phyloP scores from a whole-genome alignment of 176 grass and related monocot species.

The Oryza glaberrima region DNA sequence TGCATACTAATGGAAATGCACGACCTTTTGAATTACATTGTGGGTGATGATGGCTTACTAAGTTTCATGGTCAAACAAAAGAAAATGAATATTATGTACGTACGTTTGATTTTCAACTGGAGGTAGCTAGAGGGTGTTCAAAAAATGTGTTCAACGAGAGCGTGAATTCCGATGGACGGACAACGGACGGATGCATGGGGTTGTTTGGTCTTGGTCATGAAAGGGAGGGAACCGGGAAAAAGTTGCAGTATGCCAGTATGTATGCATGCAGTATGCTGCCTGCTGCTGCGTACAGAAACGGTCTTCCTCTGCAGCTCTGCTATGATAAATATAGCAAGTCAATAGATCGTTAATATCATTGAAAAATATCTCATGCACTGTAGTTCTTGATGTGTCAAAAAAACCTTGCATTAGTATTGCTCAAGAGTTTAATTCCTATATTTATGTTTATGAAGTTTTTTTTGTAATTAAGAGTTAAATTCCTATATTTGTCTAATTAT shows the following conservation, averaged over 20 bases:
- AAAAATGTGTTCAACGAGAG: conserved; percentile 6
- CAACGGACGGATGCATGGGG: not conserved
- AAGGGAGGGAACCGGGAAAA: not conserved
- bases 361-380: no score
- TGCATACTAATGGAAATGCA: not conserved
- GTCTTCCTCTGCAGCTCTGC: not conserved
- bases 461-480: no score
- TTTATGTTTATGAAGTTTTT: no score
- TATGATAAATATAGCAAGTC: not conserved
- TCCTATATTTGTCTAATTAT: no score
- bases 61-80: conserved; percentile 26
- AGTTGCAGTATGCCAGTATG: not conserved
- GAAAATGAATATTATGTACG: conserved; percentile 14
- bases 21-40: conserved; percentile 18
- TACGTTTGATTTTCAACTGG: not conserved
- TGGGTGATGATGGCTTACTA: not conserved
- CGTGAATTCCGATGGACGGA: conserved; percentile 14
- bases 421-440: no score
- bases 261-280: no score
- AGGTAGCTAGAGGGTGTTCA: not conserved
- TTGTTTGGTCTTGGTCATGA: conserved; percentile 19
- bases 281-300: not conserved
- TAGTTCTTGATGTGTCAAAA: no score
- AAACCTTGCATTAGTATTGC: no score
- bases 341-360: not conserved